A percentile compares a stretch with the other conserved stretches of the same genome.
Evolutionary conservation across 75 land plant species (phyloP).

Genomic region (Larix kaempferi): DNA sequence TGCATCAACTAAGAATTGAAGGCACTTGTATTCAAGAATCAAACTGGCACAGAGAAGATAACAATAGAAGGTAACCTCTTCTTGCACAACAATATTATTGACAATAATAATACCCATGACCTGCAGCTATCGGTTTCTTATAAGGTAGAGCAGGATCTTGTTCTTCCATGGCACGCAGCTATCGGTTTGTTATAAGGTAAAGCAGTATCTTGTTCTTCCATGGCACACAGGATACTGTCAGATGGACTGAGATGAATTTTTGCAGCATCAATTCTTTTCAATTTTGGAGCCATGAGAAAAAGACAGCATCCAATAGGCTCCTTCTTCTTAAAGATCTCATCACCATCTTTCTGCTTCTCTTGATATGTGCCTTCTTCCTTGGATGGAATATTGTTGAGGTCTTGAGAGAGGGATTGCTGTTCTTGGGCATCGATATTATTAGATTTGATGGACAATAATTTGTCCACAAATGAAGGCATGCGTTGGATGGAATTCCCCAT

Average conservation of each 20-base stretch:
- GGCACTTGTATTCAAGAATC: too few relatives aligned
- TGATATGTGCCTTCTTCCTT: not conserved
- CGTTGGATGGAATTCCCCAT: conserved; percentile 8
- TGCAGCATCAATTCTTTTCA: not conserved
- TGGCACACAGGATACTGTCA: not conserved
- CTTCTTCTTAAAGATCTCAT: not conserved
- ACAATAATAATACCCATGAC: not conserved
- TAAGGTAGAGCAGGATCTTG: not conserved
- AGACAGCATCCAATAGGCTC: not conserved
- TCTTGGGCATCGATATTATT: not conserved
- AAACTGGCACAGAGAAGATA: not conserved
- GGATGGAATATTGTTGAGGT: not conserved
- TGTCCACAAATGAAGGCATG: not conserved
- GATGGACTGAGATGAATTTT: conserved; percentile 1
- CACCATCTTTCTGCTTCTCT: not conserved
- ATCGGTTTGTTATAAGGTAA: too few relatives aligned
- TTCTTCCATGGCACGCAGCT: not conserved
- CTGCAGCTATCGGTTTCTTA: not conserved
- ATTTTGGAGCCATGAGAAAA: not conserved
- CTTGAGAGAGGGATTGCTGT: too few relatives aligned
- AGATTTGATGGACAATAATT: not conserved
- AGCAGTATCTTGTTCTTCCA: not conserved
- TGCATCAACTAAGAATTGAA: conserved; percentile 2
- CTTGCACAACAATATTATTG: not conserved
- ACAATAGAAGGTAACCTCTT: not conserved